A percentile compares a stretch with the other conserved stretches of the same genome.
Evolutionary conservation across 768 basidiomycete species (phyloP).

Genomic region (Russula lepida): DNA sequence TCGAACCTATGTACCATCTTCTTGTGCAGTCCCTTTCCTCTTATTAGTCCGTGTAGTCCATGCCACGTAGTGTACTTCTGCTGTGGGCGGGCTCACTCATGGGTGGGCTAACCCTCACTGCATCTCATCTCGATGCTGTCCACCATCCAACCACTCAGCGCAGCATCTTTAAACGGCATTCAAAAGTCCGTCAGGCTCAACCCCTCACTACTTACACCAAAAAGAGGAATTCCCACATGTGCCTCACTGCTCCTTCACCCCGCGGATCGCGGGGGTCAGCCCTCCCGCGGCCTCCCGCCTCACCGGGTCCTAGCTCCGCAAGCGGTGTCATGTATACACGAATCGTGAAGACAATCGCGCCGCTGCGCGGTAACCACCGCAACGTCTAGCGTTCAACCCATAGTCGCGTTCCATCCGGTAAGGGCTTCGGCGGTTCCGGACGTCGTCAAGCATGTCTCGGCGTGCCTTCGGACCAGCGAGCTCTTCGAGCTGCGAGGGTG

Average conservation of each 20-base stretch:
- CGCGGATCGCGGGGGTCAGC: conserved; percentile 48
- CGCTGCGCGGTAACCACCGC: conserved; percentile 47
- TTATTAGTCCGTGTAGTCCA: background rate
- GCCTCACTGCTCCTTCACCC: too few relatives aligned
- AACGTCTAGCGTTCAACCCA: conserved; percentile 56
- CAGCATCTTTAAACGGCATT: conserved; percentile 27
- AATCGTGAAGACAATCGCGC: conserved; percentile 58
- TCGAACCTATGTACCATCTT: background rate
- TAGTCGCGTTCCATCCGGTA: conserved; percentile 41
- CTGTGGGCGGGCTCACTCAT: background rate
- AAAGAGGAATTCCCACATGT: too few relatives aligned
- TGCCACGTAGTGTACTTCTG: background rate
- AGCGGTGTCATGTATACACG: conserved; percentile 51
- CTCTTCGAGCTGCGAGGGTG: conserved; percentile 41
- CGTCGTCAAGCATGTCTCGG: conserved; percentile 36
- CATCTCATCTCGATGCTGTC: conserved; percentile 30
- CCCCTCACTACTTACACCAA: background rate
- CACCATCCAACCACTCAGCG: conserved; percentile 33
- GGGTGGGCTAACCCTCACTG: background rate
- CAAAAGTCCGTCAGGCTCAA: conserved; percentile 2
- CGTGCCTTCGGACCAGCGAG: conserved; percentile 54
- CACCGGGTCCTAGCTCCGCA: conserved; percentile 40
- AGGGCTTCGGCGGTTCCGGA: background rate
- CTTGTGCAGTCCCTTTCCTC: background rate
- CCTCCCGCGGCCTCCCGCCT: too few relatives aligned